Conservation (phyloP, 345 rosid species). For the Euphorbia peplus region DNA sequence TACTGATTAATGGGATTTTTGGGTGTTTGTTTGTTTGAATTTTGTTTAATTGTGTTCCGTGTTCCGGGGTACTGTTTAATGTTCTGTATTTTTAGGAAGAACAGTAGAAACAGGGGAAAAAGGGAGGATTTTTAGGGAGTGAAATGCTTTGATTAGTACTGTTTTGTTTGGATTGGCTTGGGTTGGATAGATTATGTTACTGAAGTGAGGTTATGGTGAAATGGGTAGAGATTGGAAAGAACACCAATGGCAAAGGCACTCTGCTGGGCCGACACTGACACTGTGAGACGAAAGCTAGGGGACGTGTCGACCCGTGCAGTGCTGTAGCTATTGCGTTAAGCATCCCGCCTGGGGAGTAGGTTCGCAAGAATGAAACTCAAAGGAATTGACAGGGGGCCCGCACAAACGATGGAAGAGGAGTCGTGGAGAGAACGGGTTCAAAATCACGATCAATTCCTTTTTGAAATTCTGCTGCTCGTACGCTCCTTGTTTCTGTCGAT, state of each 20-base stretch:
- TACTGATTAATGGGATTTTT: not conserved
- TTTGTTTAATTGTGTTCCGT: not conserved
- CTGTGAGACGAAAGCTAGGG: no score
- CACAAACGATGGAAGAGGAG: no score
- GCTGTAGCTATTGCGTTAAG: no score
- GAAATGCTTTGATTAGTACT: conserved; percentile 1
- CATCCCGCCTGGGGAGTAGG: no score
- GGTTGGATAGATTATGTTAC: not conserved
- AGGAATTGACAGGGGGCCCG: no score
- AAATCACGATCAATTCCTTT: conserved; percentile 23
- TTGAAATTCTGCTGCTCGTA: conserved; percentile 19
- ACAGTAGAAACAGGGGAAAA: not conserved
- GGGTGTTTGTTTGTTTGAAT: not conserved
- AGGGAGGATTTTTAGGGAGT: not conserved
- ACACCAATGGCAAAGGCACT: no score
- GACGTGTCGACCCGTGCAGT: no score
- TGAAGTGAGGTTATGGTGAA: no score
- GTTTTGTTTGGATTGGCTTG: not conserved
- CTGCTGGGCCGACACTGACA: no score
- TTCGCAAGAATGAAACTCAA: no score
- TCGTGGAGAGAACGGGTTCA: conserved; percentile 16
- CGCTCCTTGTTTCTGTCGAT: no score
- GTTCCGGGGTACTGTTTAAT: not conserved
- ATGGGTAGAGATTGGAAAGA: no score
- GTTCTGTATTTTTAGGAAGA: not conserved